These are phyloP conservation scores for Pinus albicaulis DNA, from an alignment of 75 land plant genomes.

Conservation along the genomic window DNA sequence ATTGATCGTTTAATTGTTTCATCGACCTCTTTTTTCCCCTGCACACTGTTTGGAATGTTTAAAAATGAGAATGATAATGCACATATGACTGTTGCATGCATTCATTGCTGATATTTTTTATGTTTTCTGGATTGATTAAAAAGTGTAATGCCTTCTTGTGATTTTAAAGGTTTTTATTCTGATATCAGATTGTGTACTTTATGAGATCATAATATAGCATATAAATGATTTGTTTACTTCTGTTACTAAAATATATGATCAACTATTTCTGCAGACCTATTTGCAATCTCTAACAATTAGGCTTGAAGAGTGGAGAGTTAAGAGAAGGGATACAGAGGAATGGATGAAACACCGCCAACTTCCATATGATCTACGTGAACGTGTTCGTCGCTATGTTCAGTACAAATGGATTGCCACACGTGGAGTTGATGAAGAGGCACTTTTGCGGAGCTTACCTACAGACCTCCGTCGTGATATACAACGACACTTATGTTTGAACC, in stretches of 20 bases:
- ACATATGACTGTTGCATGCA: not conserved
- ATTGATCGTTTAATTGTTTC: not conserved
- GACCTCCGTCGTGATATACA: constrained; percentile 91
- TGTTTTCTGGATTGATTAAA: not conserved
- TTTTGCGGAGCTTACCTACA: constrained; percentile 58
- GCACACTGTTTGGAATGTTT: not conserved
- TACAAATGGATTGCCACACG: constrained; percentile 83
- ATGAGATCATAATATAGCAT: not conserved
- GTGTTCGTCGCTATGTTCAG: constrained; percentile 74
- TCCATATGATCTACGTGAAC: constrained; percentile 69
- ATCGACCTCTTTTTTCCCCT: not conserved
- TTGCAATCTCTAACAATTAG: constrained; percentile 75
- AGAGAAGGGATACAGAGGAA: constrained; percentile 76
- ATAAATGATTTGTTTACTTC: not conserved
- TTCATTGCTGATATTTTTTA: not conserved
- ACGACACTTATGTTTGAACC: constrained; percentile 76
- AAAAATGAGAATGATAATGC: not conserved
- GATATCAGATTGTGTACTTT: not conserved
- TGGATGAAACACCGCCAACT: constrained; percentile 97
- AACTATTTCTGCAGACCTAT: constrained; percentile 49
- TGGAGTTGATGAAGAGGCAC: constrained; percentile 80
- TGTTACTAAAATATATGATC: not conserved
- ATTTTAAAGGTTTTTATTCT: constrained; percentile 2
- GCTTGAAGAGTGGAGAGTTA: constrained; percentile 86
- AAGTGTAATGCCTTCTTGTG: not conserved